phyloP scores from a whole-genome alignment of 352 stramenopile genomes.

The Phytophthora rubi region DNA sequence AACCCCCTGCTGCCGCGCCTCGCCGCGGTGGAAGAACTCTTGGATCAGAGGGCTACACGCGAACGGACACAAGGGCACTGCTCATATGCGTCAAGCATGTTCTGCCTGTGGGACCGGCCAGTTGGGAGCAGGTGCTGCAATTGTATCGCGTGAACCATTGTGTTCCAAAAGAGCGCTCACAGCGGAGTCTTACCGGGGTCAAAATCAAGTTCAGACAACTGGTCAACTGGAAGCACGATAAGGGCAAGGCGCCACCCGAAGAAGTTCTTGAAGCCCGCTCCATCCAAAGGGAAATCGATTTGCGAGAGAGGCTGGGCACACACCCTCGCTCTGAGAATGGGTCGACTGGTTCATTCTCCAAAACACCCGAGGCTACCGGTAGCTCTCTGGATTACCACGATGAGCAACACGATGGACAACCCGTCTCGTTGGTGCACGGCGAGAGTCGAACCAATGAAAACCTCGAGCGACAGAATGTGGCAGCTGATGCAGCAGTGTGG shows the following conservation, averaged over 20 bases:
- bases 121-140: conserved; percentile 42
- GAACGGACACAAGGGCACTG: conserved; percentile 30
- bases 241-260: conserved; percentile 11
- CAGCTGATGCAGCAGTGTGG: conserved; percentile 6
- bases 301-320: conserved; percentile 16
- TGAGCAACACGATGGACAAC: conserved; percentile 13
- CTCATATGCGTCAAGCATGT: conserved; percentile 34
- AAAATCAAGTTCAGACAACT: conserved; percentile 51
- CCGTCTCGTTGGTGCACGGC: neutral
- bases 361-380: conserved; percentile 11
- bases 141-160: conserved; percentile 39
- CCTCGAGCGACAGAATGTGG: conserved; percentile 17
- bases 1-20: conserved; percentile 4
- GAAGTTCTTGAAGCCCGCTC: conserved; percentile 38
- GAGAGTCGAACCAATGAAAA: conserved; percentile 27
- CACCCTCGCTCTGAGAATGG: conserved; percentile 15
- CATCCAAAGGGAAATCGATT: conserved; percentile 36
- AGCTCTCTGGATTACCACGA: conserved; percentile 3
- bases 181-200: conserved; percentile 29
- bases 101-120: conserved; percentile 28
- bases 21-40: conserved; percentile 30
- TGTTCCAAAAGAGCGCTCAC: conserved; percentile 34
- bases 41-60: conserved; percentile 43
- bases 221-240: conserved; percentile 36
- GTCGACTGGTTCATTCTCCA: conserved; percentile 11